Evolutionary conservation across 805 yeast genomes (phyloP), one percentile per base, ranked within the genome.

Genomic region (Teunomyces atbi): DNA sequence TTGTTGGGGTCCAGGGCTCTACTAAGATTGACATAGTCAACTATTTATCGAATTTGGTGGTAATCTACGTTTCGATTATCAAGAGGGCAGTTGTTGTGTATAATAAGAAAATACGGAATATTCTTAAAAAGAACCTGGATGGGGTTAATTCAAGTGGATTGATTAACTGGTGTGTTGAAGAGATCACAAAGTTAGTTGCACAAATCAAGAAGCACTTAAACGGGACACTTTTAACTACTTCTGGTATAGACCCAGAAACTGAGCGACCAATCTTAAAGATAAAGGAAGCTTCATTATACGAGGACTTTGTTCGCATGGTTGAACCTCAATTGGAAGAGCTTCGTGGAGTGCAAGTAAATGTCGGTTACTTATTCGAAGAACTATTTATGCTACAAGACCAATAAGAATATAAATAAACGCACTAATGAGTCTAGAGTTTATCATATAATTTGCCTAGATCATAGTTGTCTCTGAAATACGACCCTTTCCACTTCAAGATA

Each of bases 151-250:
- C 85, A 7, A 78, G 85, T 53, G 73, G 74, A 26, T 69, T 89
- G 13, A 84, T 89, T n/a, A 81, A 83, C 50, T 89, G 96, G 96
- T 78, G 85, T 28, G 78, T 79, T 46, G 76, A 76, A 10, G 85
- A 83, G 60, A 78, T 87, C 27, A 77, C 79, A 34, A 70, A 71
- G 41, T 84, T 86, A 52, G 80, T 82, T 26, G 67, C 70, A 13
- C 64, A 82, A 5, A 77, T 90, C 54, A 79, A 81, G 41, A 79
- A 86, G 46, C 91, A 86, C 54, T 65, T 91, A 20, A 71, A 81
- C 40, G 88, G 85, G 18, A 79, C 86, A 11, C 74, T 80, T 40
- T 68, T 78, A 37, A 68, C 72, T 6, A 75, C 83, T 8, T 62
- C 63, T 10, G 59, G 59, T 3, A 44, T 46, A 10, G 55, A 59